These are phyloP conservation scores for Scheffersomyces stambukii DNA, from an alignment of 1,139 yeast species.

Conservation along the genomic window DNA sequence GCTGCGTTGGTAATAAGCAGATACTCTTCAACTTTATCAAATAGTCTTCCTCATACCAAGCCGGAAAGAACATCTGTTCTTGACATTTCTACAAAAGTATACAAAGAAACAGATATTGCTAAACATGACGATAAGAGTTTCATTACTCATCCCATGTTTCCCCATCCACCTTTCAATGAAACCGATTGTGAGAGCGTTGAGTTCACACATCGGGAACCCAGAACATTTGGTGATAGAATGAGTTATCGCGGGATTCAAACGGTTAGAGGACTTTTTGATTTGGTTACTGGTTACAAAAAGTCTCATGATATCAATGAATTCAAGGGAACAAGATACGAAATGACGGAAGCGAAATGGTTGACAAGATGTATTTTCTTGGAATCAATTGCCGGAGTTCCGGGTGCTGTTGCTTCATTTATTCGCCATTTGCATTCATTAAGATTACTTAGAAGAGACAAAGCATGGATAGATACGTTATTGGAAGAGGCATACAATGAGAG, in stretches of 20 bases:
- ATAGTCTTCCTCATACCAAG: no score
- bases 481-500: slow-evolving; percentile 81
- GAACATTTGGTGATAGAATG: slow-evolving; percentile 44
- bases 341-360: slow-evolving; percentile 67
- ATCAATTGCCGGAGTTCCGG: slow-evolving; percentile 76
- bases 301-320: slow-evolving; percentile 35
- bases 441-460: slow-evolving; percentile 60
- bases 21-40: no score
- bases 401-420: slow-evolving; percentile 69
- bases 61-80: slow-evolving; percentile 6
- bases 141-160: slow-evolving; percentile 47
- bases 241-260: slow-evolving; percentile 45
- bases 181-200: slow-evolving; percentile 46
- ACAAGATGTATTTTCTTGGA: slow-evolving; percentile 67
- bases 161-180: slow-evolving; percentile 49
- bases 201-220: slow-evolving; percentile 53
- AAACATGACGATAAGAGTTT: slow-evolving; percentile 25
- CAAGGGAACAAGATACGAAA: slow-evolving; percentile 46
- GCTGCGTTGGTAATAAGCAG: no score
- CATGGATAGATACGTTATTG: slow-evolving; percentile 70
- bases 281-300: slow-evolving; percentile 62
- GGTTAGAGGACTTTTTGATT: slow-evolving; percentile 52
- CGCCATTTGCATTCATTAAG: slow-evolving; percentile 64
- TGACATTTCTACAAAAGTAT: slow-evolving; percentile 27
- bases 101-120: slow-evolving; percentile 19